Conservation (phyloP, 805 yeast genomes). For the Pichia thaimueangensis region DNA sequence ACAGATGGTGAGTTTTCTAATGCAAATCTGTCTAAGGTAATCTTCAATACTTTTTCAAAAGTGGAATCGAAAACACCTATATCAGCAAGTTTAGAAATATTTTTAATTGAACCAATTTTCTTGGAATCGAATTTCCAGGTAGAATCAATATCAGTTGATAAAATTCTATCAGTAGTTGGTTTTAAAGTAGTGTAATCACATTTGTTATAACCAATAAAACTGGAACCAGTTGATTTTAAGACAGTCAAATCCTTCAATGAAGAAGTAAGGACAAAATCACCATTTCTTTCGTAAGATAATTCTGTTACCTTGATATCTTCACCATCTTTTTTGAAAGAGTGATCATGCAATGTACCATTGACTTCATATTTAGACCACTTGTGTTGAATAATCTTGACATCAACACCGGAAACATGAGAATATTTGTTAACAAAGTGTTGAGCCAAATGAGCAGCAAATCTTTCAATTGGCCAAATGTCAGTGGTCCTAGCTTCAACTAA, state of each 20-base stretch:
- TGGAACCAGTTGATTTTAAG: slow-evolving; percentile 85
- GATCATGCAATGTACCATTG: slow-evolving; percentile 70
- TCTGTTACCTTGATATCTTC: slow-evolving; percentile 66
- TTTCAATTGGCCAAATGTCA: slow-evolving; percentile 87
- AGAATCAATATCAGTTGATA: slow-evolving; percentile 81
- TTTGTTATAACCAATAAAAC: slow-evolving; percentile 79
- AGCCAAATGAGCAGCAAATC: slow-evolving; percentile 80
- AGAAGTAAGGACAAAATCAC: slow-evolving; percentile 56
- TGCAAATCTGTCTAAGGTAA: slow-evolving; percentile 75
- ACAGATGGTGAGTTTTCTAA: slow-evolving; percentile 87
- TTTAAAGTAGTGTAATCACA: slow-evolving; percentile 86
- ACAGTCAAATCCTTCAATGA: slow-evolving; percentile 76
- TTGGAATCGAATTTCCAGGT: slow-evolving; percentile 58
- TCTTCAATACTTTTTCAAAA: slow-evolving; percentile 54
- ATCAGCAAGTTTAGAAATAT: slow-evolving; percentile 46
- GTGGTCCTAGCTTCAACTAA: slow-evolving; percentile 74
- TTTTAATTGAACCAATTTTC: slow-evolving; percentile 43
- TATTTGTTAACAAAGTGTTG: slow-evolving; percentile 76
- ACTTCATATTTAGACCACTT: slow-evolving; percentile 75
- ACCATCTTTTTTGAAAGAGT: slow-evolving; percentile 82
- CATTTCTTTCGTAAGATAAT: slow-evolving; percentile 44
- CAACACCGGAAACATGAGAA: slow-evolving; percentile 67
- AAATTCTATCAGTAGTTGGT: slow-evolving; percentile 78
- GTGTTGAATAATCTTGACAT: slow-evolving; percentile 60
- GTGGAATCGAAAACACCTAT: slow-evolving; percentile 60